A percentile compares a stretch with the other conserved stretches of the same genome.
These are phyloP conservation scores for Verticillium nubilum DNA, from an alignment of 2,329 filamentous ascomycete genomes.

Conservation along the genomic window DNA sequence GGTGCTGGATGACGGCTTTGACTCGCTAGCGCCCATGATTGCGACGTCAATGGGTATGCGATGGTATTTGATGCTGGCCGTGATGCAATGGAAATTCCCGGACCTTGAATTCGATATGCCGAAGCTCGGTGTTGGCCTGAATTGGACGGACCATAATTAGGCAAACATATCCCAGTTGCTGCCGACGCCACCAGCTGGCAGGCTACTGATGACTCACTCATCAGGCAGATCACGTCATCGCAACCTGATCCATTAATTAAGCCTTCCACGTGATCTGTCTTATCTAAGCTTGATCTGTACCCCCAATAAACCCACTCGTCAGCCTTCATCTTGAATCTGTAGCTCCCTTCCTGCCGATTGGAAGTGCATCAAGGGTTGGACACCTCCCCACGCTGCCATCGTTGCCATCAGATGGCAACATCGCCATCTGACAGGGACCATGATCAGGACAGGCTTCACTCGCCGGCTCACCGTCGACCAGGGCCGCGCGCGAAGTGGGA, in stretches of 20 bases:
- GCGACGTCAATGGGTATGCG: constrained; percentile 18
- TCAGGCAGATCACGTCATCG: neutral
- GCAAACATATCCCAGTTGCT: neutral
- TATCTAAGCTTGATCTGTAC: neutral
- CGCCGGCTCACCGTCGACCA: neutral
- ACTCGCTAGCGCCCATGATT: constrained; percentile 53
- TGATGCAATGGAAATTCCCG: constrained; percentile 15
- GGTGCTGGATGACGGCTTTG: constrained; percentile 42
- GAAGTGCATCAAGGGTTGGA: too few species aligned
- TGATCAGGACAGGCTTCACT: neutral
- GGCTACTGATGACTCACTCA: neutral
- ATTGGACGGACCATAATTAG: neutral
- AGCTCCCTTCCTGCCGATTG: neutral
- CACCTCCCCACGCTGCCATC: neutral
- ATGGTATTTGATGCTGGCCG: constrained; percentile 10
- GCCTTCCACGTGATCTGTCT: neutral
- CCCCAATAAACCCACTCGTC: neutral
- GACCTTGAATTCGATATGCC: constrained; percentile 10
- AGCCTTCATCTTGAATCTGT: neutral
- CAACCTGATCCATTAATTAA: neutral
- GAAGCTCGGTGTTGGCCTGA: constrained; percentile 9
- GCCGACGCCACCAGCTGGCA: neutral
- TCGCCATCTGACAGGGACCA: neutral
- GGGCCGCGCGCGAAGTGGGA: neutral
- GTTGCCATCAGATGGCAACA: neutral